Base-by-base conservation (phyloP, 495 filamentous ascomycete genomes). In the Bathelium albidoporum region DNA sequence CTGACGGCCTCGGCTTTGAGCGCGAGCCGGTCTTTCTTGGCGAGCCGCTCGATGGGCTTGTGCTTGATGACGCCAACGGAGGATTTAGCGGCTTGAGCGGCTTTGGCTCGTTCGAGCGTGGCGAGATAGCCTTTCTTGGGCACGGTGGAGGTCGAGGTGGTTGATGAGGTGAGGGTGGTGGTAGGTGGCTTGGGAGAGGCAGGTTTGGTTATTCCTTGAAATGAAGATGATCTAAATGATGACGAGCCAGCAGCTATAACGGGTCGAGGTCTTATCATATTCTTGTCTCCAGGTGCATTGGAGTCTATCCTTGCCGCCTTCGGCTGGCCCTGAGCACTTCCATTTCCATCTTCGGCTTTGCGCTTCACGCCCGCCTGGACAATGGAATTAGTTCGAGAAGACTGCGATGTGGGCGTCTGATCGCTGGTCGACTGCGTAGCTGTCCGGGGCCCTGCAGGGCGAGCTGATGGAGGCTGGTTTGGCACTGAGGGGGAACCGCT, bases 51-150 rank as follows among this genome's bases (percentile, higher is more conserved):
- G 29, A 73, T 72, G 5, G 77, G 72, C 60, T 79, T 78, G 60
- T 79, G 76, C 58, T 75, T 80, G 67, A 80, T 75, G 2, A 65
- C 65, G 10, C 75, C 74, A n/a, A 74, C 60, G 14, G 69, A 58
- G 52, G 65, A 49, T 60, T 70, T 66, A 20, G 72, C 62, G 39
- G 68, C 74, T 64, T 85, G 74, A 44, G 76, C 80, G 45, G 78
- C 80, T 69, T 85, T 79, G 9, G 83, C 88, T 62, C 83, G 78
- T 22, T 82, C 83, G 78, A 91, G 81, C 62, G 89, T 87, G 65
- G 87, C 85, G 52, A 80, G 80, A 69, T 77, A 91, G 1, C 85
- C 85, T 1, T 85, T 80, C 65, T 86, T 87, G 69, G 64, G 59
- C 60, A 65, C 39, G 4, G 77, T 71, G 2, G 73, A 64, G 43